Evolutionary conservation across 164 flowering plant species (phyloP).

Genomic region (Magnolia kwangsiensis): DNA sequence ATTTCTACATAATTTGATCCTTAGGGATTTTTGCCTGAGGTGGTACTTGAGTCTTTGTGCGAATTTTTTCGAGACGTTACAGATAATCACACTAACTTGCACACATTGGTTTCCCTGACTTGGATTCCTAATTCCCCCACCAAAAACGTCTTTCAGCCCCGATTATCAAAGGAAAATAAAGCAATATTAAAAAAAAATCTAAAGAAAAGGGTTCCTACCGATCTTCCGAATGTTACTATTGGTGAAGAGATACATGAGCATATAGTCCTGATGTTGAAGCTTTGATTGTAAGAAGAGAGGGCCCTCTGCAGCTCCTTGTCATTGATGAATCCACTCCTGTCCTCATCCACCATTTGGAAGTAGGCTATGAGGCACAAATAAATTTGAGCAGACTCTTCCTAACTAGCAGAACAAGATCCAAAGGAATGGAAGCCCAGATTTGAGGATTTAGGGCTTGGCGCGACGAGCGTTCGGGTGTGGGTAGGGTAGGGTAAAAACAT

Average conservation of each 20-base stretch:
- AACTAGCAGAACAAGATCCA: no score
- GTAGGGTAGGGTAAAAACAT: no score
- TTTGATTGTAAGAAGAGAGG: slow-evolving; percentile 67
- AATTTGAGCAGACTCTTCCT: no score
- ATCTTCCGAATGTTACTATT: slow-evolving; percentile 65
- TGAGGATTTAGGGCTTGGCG: no score
- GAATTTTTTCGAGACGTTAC: no score
- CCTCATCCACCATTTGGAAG: slow-evolving; percentile 73
- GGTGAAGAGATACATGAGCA: slow-evolving; percentile 89
- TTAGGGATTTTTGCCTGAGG: no score
- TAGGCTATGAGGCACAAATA: slow-evolving; percentile 40
- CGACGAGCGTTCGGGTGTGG: no score
- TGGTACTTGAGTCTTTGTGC: no score
- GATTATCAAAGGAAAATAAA: background rate
- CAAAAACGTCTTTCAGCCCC: background rate
- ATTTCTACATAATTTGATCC: no score
- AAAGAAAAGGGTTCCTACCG: slow-evolving; percentile 34
- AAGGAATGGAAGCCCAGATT: no score
- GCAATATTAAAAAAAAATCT: background rate
- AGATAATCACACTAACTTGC: background rate
- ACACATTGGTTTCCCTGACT: background rate
- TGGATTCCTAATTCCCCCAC: background rate
- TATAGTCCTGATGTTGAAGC: slow-evolving; percentile 73
- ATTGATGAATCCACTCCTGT: slow-evolving; percentile 84
- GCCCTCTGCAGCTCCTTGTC: slow-evolving; percentile 87